Percentiles rank a stretch among this genome's conserved stretches.
Conservation (phyloP, 2,329 filamentous ascomycete genomes). For the Penicillium digitatum region DNA sequence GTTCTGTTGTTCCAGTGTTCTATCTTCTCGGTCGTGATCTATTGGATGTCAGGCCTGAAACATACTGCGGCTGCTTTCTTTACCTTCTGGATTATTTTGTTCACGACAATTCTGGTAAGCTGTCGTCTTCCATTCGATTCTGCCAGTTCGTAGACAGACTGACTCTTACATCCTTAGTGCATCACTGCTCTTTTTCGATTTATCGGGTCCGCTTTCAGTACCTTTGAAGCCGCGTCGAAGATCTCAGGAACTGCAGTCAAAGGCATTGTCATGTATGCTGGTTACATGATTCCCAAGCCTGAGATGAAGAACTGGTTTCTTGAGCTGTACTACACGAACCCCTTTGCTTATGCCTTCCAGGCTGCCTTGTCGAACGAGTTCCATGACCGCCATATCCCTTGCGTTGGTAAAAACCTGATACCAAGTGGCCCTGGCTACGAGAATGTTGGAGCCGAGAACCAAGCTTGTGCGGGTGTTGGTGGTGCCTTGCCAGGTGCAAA, state of each 20-base stretch:
- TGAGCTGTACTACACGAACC: conserved; percentile 33
- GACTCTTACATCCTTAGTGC: conserved; percentile 14
- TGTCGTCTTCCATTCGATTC: neutral
- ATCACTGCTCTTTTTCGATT: conserved; percentile 56
- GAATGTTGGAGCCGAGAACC: conserved; percentile 15
- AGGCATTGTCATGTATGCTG: conserved; percentile 33
- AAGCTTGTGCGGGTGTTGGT: conserved; percentile 54
- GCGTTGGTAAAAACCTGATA: conserved; percentile 29
- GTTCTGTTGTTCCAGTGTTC: conserved; percentile 57
- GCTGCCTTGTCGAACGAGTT: conserved; percentile 32
- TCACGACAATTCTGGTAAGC: conserved; percentile 7
- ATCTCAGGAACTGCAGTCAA: conserved; percentile 32
- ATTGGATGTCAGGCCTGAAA: conserved; percentile 60
- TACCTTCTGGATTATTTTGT: conserved; percentile 52
- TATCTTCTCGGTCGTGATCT: conserved; percentile 54
- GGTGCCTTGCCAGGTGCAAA: conserved; percentile 51
- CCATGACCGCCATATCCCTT: conserved; percentile 26
- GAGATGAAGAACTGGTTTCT: conserved; percentile 51
- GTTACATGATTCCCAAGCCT: conserved; percentile 42
- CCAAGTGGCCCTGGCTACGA: conserved; percentile 28
- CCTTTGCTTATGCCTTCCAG: conserved; percentile 33
- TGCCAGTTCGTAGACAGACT: conserved; percentile 24
- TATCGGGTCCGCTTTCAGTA: conserved; percentile 52
- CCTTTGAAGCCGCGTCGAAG: conserved; percentile 57
- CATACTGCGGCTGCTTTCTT: conserved; percentile 54